Evolutionary conservation across 805 yeast genomes (phyloP).

Genomic region (Kodamaea neixiangensis): DNA sequence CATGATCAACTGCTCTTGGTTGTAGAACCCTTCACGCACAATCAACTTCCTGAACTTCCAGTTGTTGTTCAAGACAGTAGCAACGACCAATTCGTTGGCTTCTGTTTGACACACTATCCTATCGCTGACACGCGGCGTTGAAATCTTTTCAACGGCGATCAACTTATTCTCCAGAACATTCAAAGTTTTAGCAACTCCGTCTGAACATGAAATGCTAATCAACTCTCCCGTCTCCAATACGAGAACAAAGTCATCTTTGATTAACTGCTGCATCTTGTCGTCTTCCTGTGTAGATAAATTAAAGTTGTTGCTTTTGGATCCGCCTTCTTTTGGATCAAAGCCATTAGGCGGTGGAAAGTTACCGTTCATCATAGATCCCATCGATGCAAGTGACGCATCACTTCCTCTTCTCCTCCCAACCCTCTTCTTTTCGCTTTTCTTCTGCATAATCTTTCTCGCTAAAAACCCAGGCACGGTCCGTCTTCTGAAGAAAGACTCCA

Average conservation of each 20-base stretch:
- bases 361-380: conserved; percentile 28
- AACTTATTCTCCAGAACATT: conserved; percentile 33
- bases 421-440: conserved; percentile 14
- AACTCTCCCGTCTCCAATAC: conserved; percentile 54
- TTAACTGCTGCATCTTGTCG: conserved; percentile 19
- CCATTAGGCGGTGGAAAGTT: conserved; percentile 35
- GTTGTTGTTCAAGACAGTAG: conserved; percentile 62
- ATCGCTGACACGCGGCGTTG: conserved; percentile 76
- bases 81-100: conserved; percentile 56
- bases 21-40: conserved; percentile 49
- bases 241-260: conserved; percentile 51
- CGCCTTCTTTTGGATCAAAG: neutral
- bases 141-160: conserved; percentile 54
- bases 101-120: conserved; percentile 58
- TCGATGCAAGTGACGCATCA: conserved; percentile 26
- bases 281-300: conserved; percentile 9
- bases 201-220: conserved; percentile 49
- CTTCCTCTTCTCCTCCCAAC: conserved; percentile 33
- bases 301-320: neutral
- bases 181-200: conserved; percentile 41
- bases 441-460: conserved; percentile 33
- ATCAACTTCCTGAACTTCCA: conserved; percentile 61
- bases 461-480: conserved; percentile 51
- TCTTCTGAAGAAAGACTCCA: conserved; percentile 63
- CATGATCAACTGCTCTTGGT: conserved; percentile 25